Evolutionary conservation across 345 rosid genomes (phyloP).

Genomic region (Fremontodendron californicum): DNA sequence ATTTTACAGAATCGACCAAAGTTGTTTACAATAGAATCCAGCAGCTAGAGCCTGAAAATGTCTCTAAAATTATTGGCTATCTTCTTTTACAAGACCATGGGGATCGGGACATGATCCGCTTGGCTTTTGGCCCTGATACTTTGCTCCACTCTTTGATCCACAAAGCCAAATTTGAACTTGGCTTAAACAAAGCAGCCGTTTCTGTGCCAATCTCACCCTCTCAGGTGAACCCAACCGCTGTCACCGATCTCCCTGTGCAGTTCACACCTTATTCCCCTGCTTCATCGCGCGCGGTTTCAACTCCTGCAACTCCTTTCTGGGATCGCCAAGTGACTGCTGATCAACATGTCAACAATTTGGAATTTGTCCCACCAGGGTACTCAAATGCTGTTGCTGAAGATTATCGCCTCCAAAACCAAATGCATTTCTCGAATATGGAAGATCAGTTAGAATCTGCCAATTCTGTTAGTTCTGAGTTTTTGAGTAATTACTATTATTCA

Average conservation of each 20-base stretch:
- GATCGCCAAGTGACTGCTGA: slow-evolving; percentile 35
- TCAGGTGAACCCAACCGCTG: slow-evolving; percentile 30
- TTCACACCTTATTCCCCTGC: slow-evolving; percentile 33
- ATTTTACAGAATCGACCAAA: slow-evolving; percentile 74
- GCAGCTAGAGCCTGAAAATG: slow-evolving; percentile 77
- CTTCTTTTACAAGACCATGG: slow-evolving; percentile 70
- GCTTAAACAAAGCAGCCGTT: slow-evolving; percentile 33
- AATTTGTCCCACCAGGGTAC: slow-evolving; percentile 31
- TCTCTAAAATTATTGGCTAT: slow-evolving; percentile 77
- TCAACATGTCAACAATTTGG: slow-evolving; percentile 33
- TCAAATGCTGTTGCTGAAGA: slow-evolving; percentile 37
- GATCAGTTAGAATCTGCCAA: slow-evolving; percentile 41
- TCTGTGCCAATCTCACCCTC: slow-evolving; percentile 35
- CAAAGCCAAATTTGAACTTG: slow-evolving; percentile 61
- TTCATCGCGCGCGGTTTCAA: slow-evolving; percentile 25
- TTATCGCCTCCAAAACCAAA: slow-evolving; percentile 34
- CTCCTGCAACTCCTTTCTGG: slow-evolving; percentile 49
- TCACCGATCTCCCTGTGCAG: slow-evolving; percentile 37
- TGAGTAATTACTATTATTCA: slow-evolving; percentile 39
- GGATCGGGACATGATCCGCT: slow-evolving; percentile 77
- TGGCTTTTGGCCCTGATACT: slow-evolving; percentile 77
- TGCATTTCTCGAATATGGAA: slow-evolving; percentile 50
- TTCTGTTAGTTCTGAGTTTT: slow-evolving; percentile 40
- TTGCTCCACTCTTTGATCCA: slow-evolving; percentile 51
- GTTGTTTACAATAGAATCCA: slow-evolving; percentile 77